A percentile compares a stretch with the other conserved stretches of the same genome.
Evolutionary conservation across 2,329 filamentous ascomycete species (phyloP).

Genomic region (Hymenotorrendiella dingleyae): DNA sequence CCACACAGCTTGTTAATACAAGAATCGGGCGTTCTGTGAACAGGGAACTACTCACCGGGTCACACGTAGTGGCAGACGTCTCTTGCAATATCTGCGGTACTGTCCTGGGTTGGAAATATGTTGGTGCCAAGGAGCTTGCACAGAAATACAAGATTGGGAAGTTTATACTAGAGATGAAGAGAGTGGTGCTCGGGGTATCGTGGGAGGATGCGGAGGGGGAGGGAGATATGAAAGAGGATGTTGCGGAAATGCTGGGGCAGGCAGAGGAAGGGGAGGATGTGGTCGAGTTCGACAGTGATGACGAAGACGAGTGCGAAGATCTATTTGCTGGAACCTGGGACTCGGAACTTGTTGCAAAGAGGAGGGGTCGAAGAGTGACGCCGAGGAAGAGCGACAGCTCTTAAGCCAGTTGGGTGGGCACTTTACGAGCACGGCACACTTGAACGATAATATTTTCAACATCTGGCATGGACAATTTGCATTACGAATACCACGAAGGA

Average conservation of each 20-base stretch:
- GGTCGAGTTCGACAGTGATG: conserved; percentile 55
- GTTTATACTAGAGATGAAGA: conserved; percentile 58
- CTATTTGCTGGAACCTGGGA: conserved; percentile 59
- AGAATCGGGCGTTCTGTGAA: conserved; percentile 48
- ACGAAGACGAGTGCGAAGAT: conserved; percentile 63
- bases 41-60: conserved; percentile 55
- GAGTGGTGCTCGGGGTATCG: conserved; percentile 44
- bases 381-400: conserved; percentile 14
- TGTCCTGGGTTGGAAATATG: conserved; percentile 63
- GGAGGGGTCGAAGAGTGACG: conserved; percentile 20
- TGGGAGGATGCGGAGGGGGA: conserved; percentile 44
- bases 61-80: conserved; percentile 60
- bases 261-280: conserved; percentile 43
- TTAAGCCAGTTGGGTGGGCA: too few relatives aligned
- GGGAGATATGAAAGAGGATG: conserved; percentile 33
- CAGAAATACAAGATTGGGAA: conserved; percentile 66
- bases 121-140: conserved; percentile 51
- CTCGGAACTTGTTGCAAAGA: conserved; percentile 34
- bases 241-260: conserved; percentile 50
- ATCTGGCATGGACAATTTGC: too few relatives aligned
- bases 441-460: too few relatives aligned
- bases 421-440: too few relatives aligned
- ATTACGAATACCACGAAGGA: too few relatives aligned
- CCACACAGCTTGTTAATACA: conserved; percentile 45
- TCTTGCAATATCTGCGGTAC: conserved; percentile 48